phyloP scores from a whole-genome alignment of 2,329 filamentous ascomycete genomes.

The Alternaria incomplexa region DNA sequence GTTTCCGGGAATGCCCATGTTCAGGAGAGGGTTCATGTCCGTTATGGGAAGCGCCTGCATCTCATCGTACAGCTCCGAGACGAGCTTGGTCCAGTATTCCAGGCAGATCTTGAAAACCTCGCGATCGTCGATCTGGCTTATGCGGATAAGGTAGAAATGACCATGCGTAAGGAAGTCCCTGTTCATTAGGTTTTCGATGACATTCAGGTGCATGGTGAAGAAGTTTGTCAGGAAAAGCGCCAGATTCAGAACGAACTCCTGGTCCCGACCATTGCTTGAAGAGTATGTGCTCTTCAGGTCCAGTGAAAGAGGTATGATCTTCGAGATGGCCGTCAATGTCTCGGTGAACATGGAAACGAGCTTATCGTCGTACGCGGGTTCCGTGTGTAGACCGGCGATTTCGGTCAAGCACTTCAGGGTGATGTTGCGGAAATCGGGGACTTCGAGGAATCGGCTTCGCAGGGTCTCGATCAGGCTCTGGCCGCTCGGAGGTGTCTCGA shows the following conservation, averaged over 20 bases:
- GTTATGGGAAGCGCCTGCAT: conserved; percentile 96
- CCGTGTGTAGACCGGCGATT: conserved; percentile 91
- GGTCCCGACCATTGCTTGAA: conserved; percentile 88
- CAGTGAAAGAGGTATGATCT: conserved; percentile 87
- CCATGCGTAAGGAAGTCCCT: conserved; percentile 93
- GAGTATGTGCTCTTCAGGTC: conserved; percentile 92
- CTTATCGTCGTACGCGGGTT: conserved; percentile 89
- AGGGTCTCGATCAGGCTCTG: conserved; percentile 85
- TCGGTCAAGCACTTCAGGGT: conserved; percentile 97
- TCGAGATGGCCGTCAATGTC: conserved; percentile 88
- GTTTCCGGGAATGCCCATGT: conserved; percentile 76
- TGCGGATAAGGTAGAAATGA: conserved; percentile 97
- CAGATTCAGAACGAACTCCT: conserved; percentile 97
- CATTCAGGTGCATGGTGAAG: conserved; percentile 89
- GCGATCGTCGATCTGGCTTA: conserved; percentile 97
- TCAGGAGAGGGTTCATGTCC: conserved; percentile 87
- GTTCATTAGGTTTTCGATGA: conserved; percentile 96
- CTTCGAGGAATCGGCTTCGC: conserved; percentile 87
- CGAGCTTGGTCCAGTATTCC: conserved; percentile 98
- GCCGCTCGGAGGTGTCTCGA: conserved; percentile 77
- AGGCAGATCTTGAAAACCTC: conserved; percentile 99
- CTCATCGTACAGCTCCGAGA: conserved; percentile 97
- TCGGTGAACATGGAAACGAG: conserved; percentile 98
- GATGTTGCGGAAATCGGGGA: conserved; percentile 94
- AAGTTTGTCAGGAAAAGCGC: conserved; percentile 97